These are phyloP conservation scores for Balakata baccata DNA, from an alignment of 345 rosid genomes.

Conservation along the genomic window DNA sequence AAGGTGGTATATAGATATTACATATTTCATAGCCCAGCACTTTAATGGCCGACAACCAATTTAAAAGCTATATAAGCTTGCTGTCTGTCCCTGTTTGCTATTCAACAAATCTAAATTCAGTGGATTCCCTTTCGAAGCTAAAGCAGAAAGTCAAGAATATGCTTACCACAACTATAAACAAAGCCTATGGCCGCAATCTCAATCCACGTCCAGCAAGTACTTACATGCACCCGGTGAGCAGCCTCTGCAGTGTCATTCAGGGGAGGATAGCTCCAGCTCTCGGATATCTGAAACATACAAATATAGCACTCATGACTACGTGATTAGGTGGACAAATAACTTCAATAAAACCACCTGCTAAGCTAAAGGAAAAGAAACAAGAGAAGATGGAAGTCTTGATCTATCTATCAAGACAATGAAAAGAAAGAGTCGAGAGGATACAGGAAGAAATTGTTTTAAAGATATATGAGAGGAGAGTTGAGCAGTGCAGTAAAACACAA, in stretches of 20 bases:
- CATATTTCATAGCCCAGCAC: conserved; percentile 14
- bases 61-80: conserved; percentile 11
- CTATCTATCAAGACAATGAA: not conserved
- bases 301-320: not conserved
- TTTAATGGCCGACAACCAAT: conserved; percentile 9
- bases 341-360: not conserved
- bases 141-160: conserved; percentile 14
- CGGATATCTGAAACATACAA: conserved; percentile 56
- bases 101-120: conserved; percentile 9
- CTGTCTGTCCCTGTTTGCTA: conserved; percentile 13
- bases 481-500: too few species aligned
- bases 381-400: not conserved
- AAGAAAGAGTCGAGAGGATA: too few species aligned
- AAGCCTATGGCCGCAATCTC: conserved; percentile 54
- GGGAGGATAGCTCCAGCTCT: conserved; percentile 96
- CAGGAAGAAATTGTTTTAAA: too few species aligned
- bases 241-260: conserved; percentile 86
- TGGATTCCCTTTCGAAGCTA: not conserved
- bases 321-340: not conserved
- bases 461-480: too few species aligned
- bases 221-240: conserved; percentile 57
- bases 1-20: conserved; percentile 22
- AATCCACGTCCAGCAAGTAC: conserved; percentile 81
- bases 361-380: not conserved
- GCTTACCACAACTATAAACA: conserved; percentile 20